These are phyloP conservation scores for Exophiala xenobiotica DNA, from an alignment of 2,329 filamentous ascomycete species.

Conservation along the genomic window DNA sequence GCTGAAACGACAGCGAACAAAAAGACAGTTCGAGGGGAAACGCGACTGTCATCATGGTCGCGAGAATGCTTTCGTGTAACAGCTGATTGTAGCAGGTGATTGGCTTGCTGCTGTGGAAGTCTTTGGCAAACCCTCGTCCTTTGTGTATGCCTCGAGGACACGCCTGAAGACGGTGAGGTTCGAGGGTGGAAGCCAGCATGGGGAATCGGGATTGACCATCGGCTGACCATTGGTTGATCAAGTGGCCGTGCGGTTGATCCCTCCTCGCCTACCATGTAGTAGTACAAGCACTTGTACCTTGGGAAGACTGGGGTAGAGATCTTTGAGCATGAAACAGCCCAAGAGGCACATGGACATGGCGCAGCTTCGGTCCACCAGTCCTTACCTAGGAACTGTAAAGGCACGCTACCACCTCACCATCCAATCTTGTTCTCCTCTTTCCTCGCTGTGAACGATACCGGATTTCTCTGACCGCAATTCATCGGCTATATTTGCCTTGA, in stretches of 20 bases:
- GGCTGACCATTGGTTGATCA: background rate
- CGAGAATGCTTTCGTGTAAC: background rate
- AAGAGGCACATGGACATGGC: background rate
- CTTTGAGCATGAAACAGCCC: background rate
- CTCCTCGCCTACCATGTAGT: background rate
- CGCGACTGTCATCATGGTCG: background rate
- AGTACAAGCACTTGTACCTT: too few species aligned
- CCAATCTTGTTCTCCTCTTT: background rate
- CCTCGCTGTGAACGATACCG: background rate
- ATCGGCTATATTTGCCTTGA: background rate
- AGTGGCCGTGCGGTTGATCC: background rate
- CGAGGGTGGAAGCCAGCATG: background rate
- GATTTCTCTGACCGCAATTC: background rate
- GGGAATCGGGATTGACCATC: background rate
- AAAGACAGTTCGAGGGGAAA: background rate
- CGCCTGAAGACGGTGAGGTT: background rate
- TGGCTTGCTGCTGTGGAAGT: background rate
- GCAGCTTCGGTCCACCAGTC: too few species aligned
- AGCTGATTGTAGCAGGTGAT: background rate
- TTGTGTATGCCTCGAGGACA: background rate
- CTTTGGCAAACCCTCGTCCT: background rate
- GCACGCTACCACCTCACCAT: slow-evolving; percentile 1
- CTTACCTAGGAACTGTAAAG: background rate
- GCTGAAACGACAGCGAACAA: slow-evolving; percentile 4
- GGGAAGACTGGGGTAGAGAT: background rate